phyloP scores from a whole-genome alignment of 805 yeast genomes.

The Kuraishia cidri region DNA sequence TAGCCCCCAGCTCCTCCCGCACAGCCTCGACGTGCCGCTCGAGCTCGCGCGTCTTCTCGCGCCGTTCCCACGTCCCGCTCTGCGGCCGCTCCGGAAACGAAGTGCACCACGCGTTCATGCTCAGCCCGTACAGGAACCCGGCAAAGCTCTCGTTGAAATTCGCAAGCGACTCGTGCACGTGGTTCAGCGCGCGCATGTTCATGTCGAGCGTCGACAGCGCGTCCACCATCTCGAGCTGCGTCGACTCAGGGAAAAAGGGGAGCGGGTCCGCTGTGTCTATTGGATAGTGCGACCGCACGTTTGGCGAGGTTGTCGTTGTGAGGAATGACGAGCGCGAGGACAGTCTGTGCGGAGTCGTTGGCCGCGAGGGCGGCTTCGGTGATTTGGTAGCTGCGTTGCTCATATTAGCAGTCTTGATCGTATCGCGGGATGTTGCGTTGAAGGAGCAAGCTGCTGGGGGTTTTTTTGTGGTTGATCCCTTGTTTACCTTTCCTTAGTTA shows the following conservation, averaged over 20 bases:
- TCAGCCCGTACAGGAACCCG: conserved; percentile 68
- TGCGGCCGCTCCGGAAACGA: conserved; percentile 39
- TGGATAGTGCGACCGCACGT: conserved; percentile 37
- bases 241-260: conserved; percentile 33
- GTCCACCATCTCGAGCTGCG: conserved; percentile 30
- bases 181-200: conserved; percentile 47
- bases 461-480: no score
- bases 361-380: background rate
- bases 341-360: conserved; percentile 1
- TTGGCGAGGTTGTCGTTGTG: conserved; percentile 15
- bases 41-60: background rate
- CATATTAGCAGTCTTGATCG: background rate
- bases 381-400: background rate
- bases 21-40: background rate
- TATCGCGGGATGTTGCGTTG: background rate
- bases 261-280: conserved; percentile 25
- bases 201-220: conserved; percentile 45
- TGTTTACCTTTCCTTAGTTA: background rate
- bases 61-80: background rate
- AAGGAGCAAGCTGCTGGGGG: no score
- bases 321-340: background rate
- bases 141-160: conserved; percentile 74
- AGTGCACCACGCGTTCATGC: conserved; percentile 84
- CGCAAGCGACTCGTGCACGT: conserved; percentile 52
- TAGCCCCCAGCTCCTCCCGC: background rate